Evolutionary conservation across 352 stramenopile species (phyloP), one percentile per base, ranked within the genome.

Genomic region (Pythium rishiriense): DNA sequence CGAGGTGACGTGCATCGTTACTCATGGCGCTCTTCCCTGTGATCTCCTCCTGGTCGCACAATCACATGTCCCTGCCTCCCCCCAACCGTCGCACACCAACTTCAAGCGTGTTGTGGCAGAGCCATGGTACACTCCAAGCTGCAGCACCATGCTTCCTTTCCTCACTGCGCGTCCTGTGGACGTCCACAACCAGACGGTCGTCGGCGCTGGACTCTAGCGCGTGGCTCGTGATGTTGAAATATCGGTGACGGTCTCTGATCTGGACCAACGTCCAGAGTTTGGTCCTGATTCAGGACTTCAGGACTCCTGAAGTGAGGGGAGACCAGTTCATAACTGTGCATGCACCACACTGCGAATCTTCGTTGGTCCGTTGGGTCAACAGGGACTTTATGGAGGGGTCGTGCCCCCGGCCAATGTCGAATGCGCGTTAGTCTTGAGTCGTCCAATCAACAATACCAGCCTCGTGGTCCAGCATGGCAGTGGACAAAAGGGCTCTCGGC

Each of bases 61-160:
- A 47, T 47, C 41, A 25, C n/a, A n/a, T n/a, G n/a, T n/a, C n/a
- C n/a, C n/a, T 26, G 19, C 41, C 41, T 12, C 21, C 41, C 2
- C 3, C 21, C 41, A 47, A 47, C 12, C 41, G 21, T n/a, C 19
- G 41, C 41, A 6, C 1, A n/a, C 41, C 19, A 55, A 28, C 48
- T 55, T 55, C 48, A 55, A 55, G 37, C 3, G 48, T 29, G 26
- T 42, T 43, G 48, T 55, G 26, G 5, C 31, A 55, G 28, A 11
- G n/a, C 21, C 22, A 51, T 24, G 45, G 41, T 47, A 47, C 41
- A 26, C 41, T 25, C 41, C 26, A n/a, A n/a, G n/a, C n/a, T n/a
- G n/a, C n/a, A n/a, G n/a, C n/a, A n/a, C n/a, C n/a, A n/a, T n/a
- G n/a, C n/a, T n/a, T n/a, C n/a, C n/a, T n/a, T n/a, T n/a, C n/a